Conservation (phyloP, 768 basidiomycete species). For the Boletus huronensis region DNA sequence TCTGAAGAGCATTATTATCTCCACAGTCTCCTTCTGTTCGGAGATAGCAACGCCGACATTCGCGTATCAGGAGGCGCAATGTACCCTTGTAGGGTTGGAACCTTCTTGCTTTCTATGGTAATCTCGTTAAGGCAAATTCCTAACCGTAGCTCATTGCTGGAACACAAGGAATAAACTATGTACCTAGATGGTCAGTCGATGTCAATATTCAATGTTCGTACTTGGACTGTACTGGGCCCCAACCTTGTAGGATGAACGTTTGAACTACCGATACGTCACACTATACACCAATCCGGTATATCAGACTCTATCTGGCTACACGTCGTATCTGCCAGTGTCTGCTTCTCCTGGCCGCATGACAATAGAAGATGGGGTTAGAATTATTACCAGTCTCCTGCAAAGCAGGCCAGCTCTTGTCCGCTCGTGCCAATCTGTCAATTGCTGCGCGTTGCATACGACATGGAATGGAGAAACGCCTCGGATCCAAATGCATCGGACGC, state of each 20-base stretch:
- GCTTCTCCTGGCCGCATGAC: neutral
- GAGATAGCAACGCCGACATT: conserved; percentile 11
- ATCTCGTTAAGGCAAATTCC: neutral
- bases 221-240: neutral
- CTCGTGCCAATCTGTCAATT: neutral
- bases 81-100: neutral
- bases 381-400: neutral
- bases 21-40: conserved; percentile 3
- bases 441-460: neutral
- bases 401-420: neutral
- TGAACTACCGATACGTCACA: neutral
- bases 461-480: neutral
- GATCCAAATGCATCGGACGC: neutral
- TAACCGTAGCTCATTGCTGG: neutral
- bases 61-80: conserved; percentile 14
- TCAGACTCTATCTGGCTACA: neutral
- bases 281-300: no score
- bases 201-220: neutral
- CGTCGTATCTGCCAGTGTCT: neutral
- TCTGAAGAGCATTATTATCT: neutral
- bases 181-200: neutral
- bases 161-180: neutral
- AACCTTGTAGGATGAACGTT: neutral
- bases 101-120: neutral
- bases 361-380: neutral